Evolutionary conservation across 2,329 filamentous ascomycete species (phyloP).

Genomic region (Verticillium albo-atrum): DNA sequence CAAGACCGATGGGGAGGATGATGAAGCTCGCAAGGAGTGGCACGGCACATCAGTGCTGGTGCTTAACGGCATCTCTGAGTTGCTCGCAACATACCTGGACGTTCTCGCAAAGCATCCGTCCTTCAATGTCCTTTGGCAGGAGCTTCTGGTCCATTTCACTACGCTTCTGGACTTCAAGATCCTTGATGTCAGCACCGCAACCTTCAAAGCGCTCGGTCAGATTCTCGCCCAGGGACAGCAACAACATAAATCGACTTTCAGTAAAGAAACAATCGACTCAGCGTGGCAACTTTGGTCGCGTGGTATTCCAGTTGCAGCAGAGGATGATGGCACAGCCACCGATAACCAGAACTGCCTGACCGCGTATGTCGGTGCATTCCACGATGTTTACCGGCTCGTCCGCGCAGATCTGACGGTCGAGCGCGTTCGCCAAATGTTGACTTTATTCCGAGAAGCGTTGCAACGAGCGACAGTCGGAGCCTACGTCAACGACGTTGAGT

Average conservation of each 20-base stretch:
- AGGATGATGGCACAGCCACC: slow-evolving; percentile 26
- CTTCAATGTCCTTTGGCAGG: slow-evolving; percentile 71
- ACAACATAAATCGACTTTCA: slow-evolving; percentile 46
- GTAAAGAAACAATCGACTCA: slow-evolving; percentile 49
- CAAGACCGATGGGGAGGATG: slow-evolving; percentile 22
- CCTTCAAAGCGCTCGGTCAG: slow-evolving; percentile 62
- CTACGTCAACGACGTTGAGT: slow-evolving; percentile 70
- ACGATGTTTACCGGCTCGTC: slow-evolving; percentile 74
- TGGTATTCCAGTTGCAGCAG: slow-evolving; percentile 48
- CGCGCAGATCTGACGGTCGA: slow-evolving; percentile 57
- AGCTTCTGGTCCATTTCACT: slow-evolving; percentile 66
- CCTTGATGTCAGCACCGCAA: slow-evolving; percentile 67
- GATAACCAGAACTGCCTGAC: slow-evolving; percentile 80
- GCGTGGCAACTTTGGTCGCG: slow-evolving; percentile 69
- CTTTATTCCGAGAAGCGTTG: slow-evolving; percentile 66
- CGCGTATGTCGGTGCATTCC: slow-evolving; percentile 74
- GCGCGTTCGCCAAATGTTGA: slow-evolving; percentile 63
- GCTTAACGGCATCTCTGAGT: slow-evolving; percentile 64
- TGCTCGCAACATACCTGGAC: slow-evolving; percentile 74
- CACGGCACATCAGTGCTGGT: slow-evolving; percentile 72
- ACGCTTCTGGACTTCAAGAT: slow-evolving; percentile 57
- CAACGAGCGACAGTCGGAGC: slow-evolving; percentile 62
- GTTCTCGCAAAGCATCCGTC: slow-evolving; percentile 61
- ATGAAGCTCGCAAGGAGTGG: slow-evolving; percentile 54
- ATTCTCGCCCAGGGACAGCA: slow-evolving; percentile 47